These are phyloP conservation scores for Thecaphora thlaspeos DNA, from an alignment of 1,284 basidiomycete species.

Conservation along the genomic window DNA sequence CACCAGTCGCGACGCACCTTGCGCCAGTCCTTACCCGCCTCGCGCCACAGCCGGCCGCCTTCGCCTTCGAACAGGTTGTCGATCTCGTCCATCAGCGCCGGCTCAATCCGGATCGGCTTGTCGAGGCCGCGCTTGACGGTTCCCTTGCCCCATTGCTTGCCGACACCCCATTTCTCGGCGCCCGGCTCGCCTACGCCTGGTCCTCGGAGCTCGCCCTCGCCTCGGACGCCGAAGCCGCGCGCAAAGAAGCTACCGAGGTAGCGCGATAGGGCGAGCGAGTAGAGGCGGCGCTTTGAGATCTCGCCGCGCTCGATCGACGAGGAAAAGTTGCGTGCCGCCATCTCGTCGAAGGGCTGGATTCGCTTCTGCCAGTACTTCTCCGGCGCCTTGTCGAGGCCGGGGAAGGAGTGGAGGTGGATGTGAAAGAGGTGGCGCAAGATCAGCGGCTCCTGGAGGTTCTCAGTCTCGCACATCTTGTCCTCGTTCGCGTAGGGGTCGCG, in stretches of 20 bases:
- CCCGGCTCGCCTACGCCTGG: slow-evolving; percentile 51
- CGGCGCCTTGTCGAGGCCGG: slow-evolving; percentile 48
- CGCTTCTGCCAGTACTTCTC: slow-evolving; percentile 52
- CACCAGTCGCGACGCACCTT: slow-evolving; percentile 41
- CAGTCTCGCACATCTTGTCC: slow-evolving; percentile 34
- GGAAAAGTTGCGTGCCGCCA: slow-evolving; percentile 45
- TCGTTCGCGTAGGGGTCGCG: slow-evolving; percentile 46
- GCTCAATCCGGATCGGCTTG: slow-evolving; percentile 40
- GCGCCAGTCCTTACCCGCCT: slow-evolving; percentile 45
- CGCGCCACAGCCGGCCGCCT: slow-evolving; percentile 37
- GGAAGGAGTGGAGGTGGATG: slow-evolving; percentile 45
- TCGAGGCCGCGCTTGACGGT: slow-evolving; percentile 57
- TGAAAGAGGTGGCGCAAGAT: slow-evolving; percentile 56
- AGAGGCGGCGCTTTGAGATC: slow-evolving; percentile 45
- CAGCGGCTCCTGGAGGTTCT: slow-evolving; percentile 46
- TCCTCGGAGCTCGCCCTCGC: slow-evolving; percentile 48
- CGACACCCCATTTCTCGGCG: slow-evolving; percentile 53
- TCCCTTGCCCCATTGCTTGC: slow-evolving; percentile 56
- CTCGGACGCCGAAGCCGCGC: slow-evolving; percentile 53
- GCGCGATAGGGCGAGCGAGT: slow-evolving; percentile 39
- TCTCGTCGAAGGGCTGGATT: slow-evolving; percentile 52
- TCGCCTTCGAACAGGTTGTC: slow-evolving; percentile 44
- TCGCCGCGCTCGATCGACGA: slow-evolving; percentile 50
- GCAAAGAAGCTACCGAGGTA: slow-evolving; percentile 53
- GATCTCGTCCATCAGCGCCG: slow-evolving; percentile 33